phyloP scores from a whole-genome alignment of 305 asterid genomes.

The Ajuga reptans region DNA sequence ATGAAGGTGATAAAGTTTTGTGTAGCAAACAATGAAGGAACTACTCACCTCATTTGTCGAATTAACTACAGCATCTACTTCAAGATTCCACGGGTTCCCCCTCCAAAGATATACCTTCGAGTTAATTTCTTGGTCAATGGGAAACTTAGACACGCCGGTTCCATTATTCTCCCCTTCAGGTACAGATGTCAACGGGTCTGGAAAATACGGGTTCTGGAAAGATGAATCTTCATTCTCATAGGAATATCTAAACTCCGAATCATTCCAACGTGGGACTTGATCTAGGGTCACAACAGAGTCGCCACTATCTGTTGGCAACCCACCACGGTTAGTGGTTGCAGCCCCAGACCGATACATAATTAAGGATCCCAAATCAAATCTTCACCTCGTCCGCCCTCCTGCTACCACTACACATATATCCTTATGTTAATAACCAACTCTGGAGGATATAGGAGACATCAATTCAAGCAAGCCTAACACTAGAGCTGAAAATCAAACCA shows the following conservation, averaged over 20 bases:
- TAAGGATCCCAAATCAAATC: slow-evolving; percentile 24
- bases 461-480: slow-evolving; percentile 4
- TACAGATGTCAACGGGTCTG: slow-evolving; percentile 66
- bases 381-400: slow-evolving; percentile 24
- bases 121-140: slow-evolving; percentile 62
- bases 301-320: slow-evolving; percentile 56
- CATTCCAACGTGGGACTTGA: slow-evolving; percentile 81
- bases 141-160: slow-evolving; percentile 66
- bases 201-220: slow-evolving; percentile 47
- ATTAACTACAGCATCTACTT: slow-evolving; percentile 93
- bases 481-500: too few species aligned
- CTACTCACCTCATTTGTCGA: slow-evolving; percentile 78
- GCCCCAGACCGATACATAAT: slow-evolving; percentile 56
- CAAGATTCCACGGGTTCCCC: slow-evolving; percentile 88
- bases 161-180: slow-evolving; percentile 58
- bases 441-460: slow-evolving; percentile 12
- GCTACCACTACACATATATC: slow-evolving; percentile 15
- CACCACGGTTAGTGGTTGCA: slow-evolving; percentile 54
- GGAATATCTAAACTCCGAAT: slow-evolving; percentile 55
- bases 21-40: slow-evolving; percentile 6
- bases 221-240: slow-evolving; percentile 56
- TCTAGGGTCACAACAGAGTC: slow-evolving; percentile 68
- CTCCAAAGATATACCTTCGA: slow-evolving; percentile 85
- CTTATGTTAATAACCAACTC: slow-evolving; percentile 11
- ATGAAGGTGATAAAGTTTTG: too few species aligned